A percentile compares a stretch with the other conserved stretches of the same genome.
These are phyloP conservation scores for Nannizzia gypsea DNA, from an alignment of 2,329 filamentous ascomycete species.

Conservation along the genomic window DNA sequence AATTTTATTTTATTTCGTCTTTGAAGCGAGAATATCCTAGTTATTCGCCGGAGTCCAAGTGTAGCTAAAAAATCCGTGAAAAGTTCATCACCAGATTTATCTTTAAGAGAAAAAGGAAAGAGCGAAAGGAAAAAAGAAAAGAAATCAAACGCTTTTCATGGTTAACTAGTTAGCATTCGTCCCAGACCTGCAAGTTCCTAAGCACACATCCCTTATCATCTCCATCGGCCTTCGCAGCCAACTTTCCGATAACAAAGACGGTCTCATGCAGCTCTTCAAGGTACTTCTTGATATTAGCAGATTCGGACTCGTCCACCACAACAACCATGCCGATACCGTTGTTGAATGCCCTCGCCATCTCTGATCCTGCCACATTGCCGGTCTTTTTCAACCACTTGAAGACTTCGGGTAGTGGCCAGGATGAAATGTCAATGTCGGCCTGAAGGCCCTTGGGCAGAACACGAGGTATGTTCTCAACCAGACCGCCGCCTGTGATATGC, in stretches of 20 bases:
- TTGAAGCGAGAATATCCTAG: neutral
- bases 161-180: constrained; percentile 12
- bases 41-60: too few species aligned
- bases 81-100: too few species aligned
- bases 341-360: constrained; percentile 93
- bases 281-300: constrained; percentile 46
- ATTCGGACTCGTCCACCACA: constrained; percentile 58
- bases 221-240: constrained; percentile 46
- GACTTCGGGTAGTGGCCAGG: constrained; percentile 65
- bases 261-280: constrained; percentile 61
- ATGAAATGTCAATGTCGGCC: constrained; percentile 64
- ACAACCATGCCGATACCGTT: constrained; percentile 89
- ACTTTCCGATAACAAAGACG: constrained; percentile 62
- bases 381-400: constrained; percentile 75
- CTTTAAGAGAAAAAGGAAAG: neutral
- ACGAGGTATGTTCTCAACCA: constrained; percentile 86
- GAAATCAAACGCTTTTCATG: neutral
- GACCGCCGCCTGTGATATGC: constrained; percentile 90
- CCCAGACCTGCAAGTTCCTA: constrained; percentile 44
- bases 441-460: constrained; percentile 72
- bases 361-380: constrained; percentile 56
- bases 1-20: neutral
- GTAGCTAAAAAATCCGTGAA: too few species aligned
- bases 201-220: constrained; percentile 50
- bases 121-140: neutral